Conservation (phyloP, 163 green algal genomes). For the Prototheca cutis region DNA sequence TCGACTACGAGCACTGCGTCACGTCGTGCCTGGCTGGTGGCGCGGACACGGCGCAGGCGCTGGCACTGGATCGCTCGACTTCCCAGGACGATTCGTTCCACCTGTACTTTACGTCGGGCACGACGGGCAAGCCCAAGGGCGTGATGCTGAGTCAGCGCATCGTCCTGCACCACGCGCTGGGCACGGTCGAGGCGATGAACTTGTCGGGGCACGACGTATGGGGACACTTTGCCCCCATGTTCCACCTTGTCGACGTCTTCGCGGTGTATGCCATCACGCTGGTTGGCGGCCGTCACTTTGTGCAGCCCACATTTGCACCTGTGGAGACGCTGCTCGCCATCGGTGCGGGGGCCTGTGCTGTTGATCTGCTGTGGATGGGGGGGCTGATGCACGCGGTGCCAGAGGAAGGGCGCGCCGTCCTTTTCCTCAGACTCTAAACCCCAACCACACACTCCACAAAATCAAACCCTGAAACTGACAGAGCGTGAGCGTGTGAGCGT, state of each 20-base stretch:
- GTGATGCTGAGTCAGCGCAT: slow-evolving; percentile 81
- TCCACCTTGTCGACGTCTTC: slow-evolving; percentile 91
- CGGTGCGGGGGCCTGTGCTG: slow-evolving; percentile 44
- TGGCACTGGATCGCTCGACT: slow-evolving; percentile 7
- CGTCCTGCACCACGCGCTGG: slow-evolving; percentile 75
- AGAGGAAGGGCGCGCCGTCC: no score
- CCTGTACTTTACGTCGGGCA: slow-evolving; percentile 61
- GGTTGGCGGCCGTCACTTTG: slow-evolving; percentile 69
- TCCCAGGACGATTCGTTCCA: slow-evolving; percentile 48
- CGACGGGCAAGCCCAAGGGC: slow-evolving; percentile 77
- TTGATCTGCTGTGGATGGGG: no score
- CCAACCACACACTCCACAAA: no score
- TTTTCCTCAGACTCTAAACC: no score
- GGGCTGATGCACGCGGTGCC: no score
- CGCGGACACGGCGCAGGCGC: slow-evolving; percentile 5
- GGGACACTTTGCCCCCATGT: slow-evolving; percentile 83
- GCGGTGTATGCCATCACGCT: slow-evolving; percentile 76
- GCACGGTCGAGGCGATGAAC: slow-evolving; percentile 64
- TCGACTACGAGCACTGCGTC: neutral
- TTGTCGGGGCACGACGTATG: slow-evolving; percentile 68
- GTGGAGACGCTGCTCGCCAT: slow-evolving; percentile 52
- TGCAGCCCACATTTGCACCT: slow-evolving; percentile 54
- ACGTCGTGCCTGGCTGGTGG: neutral
- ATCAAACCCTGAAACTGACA: no score
- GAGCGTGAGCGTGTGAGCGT: slow-evolving; percentile 67